These are phyloP conservation scores for Ustulina deusta DNA, from an alignment of 2,329 filamentous ascomycete species.

Conservation along the genomic window DNA sequence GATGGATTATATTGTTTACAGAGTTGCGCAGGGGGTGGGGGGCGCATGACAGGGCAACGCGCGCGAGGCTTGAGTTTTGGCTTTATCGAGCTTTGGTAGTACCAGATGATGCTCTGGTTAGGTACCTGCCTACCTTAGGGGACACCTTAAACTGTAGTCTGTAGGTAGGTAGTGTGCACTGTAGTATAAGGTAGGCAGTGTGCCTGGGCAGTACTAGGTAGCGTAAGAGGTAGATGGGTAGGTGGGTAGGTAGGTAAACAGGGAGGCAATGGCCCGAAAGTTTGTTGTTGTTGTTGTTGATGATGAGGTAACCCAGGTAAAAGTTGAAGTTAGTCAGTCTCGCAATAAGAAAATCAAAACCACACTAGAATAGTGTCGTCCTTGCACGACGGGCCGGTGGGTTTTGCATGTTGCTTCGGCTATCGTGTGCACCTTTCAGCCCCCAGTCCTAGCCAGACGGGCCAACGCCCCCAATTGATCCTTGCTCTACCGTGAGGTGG, in stretches of 20 bases:
- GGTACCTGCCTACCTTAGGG: constrained; percentile 35
- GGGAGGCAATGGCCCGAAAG: constrained; percentile 10
- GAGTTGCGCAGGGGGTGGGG: constrained; percentile 8
- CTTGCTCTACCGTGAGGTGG: constrained; percentile 4
- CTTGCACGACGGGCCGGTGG: constrained; percentile 18
- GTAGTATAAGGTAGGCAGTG: not conserved
- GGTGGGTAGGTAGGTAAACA: constrained; percentile 9
- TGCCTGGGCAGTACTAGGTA: not conserved
- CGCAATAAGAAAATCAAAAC: constrained; percentile 14
- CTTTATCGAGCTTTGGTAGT: constrained; percentile 1
- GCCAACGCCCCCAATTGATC: not conserved
- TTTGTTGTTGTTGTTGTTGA: constrained; percentile 31
- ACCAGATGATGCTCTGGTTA: constrained; percentile 21
- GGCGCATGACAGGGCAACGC: constrained; percentile 42
- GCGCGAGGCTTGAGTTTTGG: constrained; percentile 28
- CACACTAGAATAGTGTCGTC: constrained; percentile 17
- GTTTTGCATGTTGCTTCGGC: constrained; percentile 25
- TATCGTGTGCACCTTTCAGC: constrained; percentile 6
- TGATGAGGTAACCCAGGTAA: constrained; percentile 12
- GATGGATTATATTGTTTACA: constrained; percentile 38
- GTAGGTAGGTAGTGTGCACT: constrained; percentile 15
- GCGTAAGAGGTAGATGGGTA: constrained; percentile 4
- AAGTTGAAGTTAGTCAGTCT: constrained; percentile 12
- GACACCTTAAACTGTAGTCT: too few species aligned
- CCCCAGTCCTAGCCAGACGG: not conserved